These are phyloP conservation scores for Rozella allomycis DNA, from an alignment of 371 early-diverging fungal genomes.

Conservation along the genomic window DNA sequence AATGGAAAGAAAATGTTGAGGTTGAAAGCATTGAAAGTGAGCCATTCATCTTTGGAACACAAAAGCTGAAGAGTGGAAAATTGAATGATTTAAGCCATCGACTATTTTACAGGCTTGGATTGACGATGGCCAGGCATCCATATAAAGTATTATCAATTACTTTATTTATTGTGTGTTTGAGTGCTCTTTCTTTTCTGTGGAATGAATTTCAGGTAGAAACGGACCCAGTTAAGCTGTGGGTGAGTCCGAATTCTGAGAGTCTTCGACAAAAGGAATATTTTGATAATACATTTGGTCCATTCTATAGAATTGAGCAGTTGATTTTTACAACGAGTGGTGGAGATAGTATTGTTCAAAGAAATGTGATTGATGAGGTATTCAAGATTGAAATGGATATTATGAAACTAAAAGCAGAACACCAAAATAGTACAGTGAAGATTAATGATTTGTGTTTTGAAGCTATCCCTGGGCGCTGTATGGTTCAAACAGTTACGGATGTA, in stretches of 20 bases:
- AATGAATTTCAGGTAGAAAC: conserved; percentile 11
- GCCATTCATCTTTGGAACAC: neutral
- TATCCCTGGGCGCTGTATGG: conserved; percentile 34
- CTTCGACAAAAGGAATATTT: conserved; percentile 37
- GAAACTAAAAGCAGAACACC: conserved; percentile 21
- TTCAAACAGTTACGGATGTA: conserved; percentile 35
- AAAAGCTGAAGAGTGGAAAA: conserved; percentile 3
- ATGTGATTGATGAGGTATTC: conserved; percentile 23
- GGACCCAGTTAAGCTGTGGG: conserved; percentile 47
- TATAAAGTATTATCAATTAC: conserved; percentile 21
- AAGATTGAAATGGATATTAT: conserved; percentile 26
- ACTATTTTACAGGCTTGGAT: conserved; percentile 38
- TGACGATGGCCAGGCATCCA: conserved; percentile 35
- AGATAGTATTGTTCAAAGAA: conserved; percentile 6
- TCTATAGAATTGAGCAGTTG: conserved; percentile 45
- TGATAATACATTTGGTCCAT: conserved; percentile 43
- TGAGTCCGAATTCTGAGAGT: conserved; percentile 36
- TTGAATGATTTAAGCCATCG: conserved; percentile 3
- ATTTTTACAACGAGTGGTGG: conserved; percentile 23
- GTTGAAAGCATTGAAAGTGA: neutral
- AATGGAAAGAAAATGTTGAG: neutral
- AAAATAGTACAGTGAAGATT: conserved; percentile 3
- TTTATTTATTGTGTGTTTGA: conserved; percentile 17
- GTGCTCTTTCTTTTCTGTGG: conserved; percentile 27
- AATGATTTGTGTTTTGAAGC: neutral